Percentiles rank a stretch among this genome's conserved stretches.
These are phyloP conservation scores for Cinnamomum micranthum DNA, from an alignment of 164 flowering plant genomes.

Conservation along the genomic window DNA sequence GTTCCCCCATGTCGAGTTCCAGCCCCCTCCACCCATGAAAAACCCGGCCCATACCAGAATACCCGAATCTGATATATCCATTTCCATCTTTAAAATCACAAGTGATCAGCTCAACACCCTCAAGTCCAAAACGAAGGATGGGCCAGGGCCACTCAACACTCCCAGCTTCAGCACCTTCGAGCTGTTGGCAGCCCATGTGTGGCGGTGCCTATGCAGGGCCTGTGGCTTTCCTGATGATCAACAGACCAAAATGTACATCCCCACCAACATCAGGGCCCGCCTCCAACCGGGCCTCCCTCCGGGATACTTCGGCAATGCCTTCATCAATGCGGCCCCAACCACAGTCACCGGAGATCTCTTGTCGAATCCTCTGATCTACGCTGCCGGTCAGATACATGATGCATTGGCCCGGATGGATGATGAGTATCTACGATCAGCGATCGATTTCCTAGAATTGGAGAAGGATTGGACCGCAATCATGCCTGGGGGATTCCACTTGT, in stretches of 20 bases:
- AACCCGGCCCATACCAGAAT: slow-evolving; percentile 11
- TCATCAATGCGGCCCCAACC: slow-evolving; percentile 5
- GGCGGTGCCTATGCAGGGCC: slow-evolving; percentile 39
- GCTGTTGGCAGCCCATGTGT: slow-evolving; percentile 25
- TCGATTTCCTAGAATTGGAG: slow-evolving; percentile 60
- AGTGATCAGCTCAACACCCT: slow-evolving; percentile 40
- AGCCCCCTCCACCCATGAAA: slow-evolving; percentile 42
- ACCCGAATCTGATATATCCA: slow-evolving; percentile 12
- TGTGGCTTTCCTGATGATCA: slow-evolving; percentile 15
- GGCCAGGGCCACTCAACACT: slow-evolving; percentile 23
- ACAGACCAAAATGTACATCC: slow-evolving; percentile 11
- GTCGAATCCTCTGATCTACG: slow-evolving; percentile 21
- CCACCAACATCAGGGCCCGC: slow-evolving; percentile 21
- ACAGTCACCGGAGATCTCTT: slow-evolving; percentile 21
- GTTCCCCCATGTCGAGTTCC: slow-evolving; percentile 63
- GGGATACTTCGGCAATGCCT: slow-evolving; percentile 30
- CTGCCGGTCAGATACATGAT: slow-evolving; percentile 42
- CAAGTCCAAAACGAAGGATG: slow-evolving; percentile 42
- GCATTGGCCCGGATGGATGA: slow-evolving; percentile 32
- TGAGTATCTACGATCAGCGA: slow-evolving; percentile 39
- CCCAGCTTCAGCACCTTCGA: slow-evolving; percentile 29
- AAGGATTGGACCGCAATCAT: slow-evolving; percentile 53
- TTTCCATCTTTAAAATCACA: slow-evolving; percentile 39
- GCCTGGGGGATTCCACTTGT: slow-evolving; percentile 26
- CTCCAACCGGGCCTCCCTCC: slow-evolving; percentile 24